Conservation (phyloP, 176 grass and related monocot genomes). For the Oryza brachyantha region DNA sequence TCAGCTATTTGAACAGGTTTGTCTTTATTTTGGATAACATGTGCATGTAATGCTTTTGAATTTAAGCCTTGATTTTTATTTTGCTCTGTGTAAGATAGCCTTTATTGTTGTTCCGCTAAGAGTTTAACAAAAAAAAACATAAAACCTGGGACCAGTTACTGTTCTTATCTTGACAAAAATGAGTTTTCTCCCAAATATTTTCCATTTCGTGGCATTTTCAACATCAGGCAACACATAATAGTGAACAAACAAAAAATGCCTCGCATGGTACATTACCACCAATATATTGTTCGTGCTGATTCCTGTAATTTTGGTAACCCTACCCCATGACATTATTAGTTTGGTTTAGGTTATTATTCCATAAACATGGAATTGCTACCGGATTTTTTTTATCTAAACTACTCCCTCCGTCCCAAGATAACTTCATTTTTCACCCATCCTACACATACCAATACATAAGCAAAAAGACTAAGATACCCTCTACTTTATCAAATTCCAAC, state of each 20-base stretch:
- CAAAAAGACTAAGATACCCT: too few relatives aligned
- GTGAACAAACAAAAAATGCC: background rate
- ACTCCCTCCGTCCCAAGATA: too few relatives aligned
- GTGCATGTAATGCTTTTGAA: background rate
- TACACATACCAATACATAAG: too few relatives aligned
- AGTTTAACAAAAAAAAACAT: background rate
- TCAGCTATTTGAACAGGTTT: conserved; percentile 87
- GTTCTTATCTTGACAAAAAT: background rate
- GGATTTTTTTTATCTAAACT: background rate
- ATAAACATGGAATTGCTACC: background rate
- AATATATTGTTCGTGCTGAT: background rate
- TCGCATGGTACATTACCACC: background rate
- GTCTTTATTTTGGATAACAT: conserved; percentile 25
- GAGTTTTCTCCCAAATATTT: background rate
- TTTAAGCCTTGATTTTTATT: background rate
- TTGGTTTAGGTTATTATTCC: conserved; percentile 1
- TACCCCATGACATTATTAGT: conserved; percentile 9
- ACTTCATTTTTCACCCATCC: too few relatives aligned
- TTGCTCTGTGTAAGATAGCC: background rate
- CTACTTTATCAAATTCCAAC: too few relatives aligned
- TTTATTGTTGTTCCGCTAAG: background rate
- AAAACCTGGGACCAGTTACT: background rate
- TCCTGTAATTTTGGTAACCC: background rate
- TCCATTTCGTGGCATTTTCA: background rate
- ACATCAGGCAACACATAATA: background rate